Evolutionary conservation across 768 basidiomycete species (phyloP), one percentile per base, ranked within the genome.

Genomic region (Rhizopogon vesiculosus): DNA sequence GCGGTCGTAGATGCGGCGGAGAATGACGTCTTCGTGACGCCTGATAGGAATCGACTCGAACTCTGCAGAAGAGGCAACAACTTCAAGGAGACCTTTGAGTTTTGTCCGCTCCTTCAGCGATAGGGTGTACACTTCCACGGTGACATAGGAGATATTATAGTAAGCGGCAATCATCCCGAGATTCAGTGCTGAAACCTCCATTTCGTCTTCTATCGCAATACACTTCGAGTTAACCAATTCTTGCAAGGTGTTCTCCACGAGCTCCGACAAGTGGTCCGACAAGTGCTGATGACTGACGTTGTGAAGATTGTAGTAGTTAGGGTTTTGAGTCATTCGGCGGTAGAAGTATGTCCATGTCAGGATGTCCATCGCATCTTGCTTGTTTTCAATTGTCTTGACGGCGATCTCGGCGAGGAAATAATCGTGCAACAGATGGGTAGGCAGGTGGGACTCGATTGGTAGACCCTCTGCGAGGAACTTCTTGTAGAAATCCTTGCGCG

Each of bases 321-420:
- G 94, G 59, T 98, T 99, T 67, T 98, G 93, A 0, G 93, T 95
- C 87, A 98, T 91, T 13, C 97, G 84, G 44, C 96, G 85, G 72
- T 98, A 98, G 78, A 98, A 93, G 77, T 90, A 97, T 10, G 95
- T 95, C 97, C 97, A 99, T 0, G 97, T 99, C 64, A 97, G 76
- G 67, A 97, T 97, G 71, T 99, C 96, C 89, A 93, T 90, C 0
- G 91, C 91, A 68, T 97, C 93, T 71, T 99, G 96, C 76, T 99
- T 99, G 72, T 98, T 98, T 74, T 98, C 94, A 55, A 98, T 98
- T 12, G 95, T 98, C 75, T 94, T 96, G 42, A 98, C 94, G 8
- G 95, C 95, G 60, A 98, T 97, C 71, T 98, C 97, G 0, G 96
- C 93, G 50, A 98, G 80, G 84, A 98, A 98, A 70, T 97, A 97